Percentiles rank a stretch among this genome's conserved stretches.
Evolutionary conservation across 345 rosid species (phyloP).

Genomic region (Corchorus capsularis): DNA sequence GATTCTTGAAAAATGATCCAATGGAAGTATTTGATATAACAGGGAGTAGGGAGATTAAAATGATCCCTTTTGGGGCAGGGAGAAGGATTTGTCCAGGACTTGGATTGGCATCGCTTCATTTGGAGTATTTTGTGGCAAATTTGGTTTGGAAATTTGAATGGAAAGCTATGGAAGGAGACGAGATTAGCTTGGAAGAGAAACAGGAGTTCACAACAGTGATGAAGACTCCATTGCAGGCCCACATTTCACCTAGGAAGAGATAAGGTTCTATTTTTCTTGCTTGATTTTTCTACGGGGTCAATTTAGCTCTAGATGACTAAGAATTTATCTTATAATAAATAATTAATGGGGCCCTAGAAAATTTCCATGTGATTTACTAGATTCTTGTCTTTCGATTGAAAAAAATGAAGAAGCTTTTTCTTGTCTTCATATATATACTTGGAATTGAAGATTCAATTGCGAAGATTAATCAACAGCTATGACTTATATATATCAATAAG

Average conservation of each 20-base stretch:
- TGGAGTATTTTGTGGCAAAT: conserved; percentile 44
- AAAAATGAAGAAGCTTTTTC: no score
- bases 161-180: conserved; percentile 30
- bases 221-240: conserved; percentile 30
- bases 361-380: no score
- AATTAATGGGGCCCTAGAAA: no score
- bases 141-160: conserved; percentile 35
- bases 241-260: background rate
- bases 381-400: no score
- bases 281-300: background rate
- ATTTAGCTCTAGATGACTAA: no score
- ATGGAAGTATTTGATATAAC: conserved; percentile 29
- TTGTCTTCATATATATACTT: no score
- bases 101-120: conserved; percentile 33
- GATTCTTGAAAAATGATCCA: conserved; percentile 18
- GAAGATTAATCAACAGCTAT: no score
- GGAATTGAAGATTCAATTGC: no score
- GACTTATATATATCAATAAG: no score
- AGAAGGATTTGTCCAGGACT: conserved; percentile 45
- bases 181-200: conserved; percentile 31
- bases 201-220: conserved; percentile 32
- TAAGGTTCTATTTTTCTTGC: background rate
- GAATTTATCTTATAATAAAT: no score
- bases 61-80: conserved; percentile 51
- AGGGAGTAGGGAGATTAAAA: conserved; percentile 39